Base-by-base conservation (phyloP, 2,329 filamentous ascomycete genomes). In the Venturia oleaginea region DNA sequence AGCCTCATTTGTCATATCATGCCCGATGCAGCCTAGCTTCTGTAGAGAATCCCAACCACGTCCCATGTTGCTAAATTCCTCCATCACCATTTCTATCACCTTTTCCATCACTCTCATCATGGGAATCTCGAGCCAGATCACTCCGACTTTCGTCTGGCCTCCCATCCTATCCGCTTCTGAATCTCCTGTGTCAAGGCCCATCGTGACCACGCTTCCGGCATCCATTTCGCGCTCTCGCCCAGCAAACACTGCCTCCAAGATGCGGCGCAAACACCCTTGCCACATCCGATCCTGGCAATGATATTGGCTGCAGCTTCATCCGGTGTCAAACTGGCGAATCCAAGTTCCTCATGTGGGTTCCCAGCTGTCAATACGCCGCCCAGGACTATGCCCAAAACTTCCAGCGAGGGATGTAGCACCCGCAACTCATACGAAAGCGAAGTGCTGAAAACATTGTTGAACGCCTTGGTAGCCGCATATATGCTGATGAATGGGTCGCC, bases 381-480 rank as follows among this genome's bases (percentile, higher is more conserved):
- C 10, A 61, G 38, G 11, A 64, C 54, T 27, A 64, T 46, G 2
- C 63, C 63, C 17, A 64, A 30, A 15, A 48, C 37, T 34, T 64
- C 55, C 24, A 61, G 5, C 17, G 59, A 32, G 24, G 59, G n/a
- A 27, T 61, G 59, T 5, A 46, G 22, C 37, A 61, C 22, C 24
- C 61, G 48, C 24, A 63, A 24, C 34, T 65, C 64, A 13, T 54
- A 30, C 4, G 59, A 59, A 17, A 65, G 51, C n/a, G 46, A 48
- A 19, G 27, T 48, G n/a, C 59, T 62, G 59, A 65, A 63, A n/a
- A 34, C 30, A 8, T 59, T 43, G 34, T 62, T 62, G 42, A 65
- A 62, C 10, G 64, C 59, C 37, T 65, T 65, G 30, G 59, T 42
- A 19, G 59, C 59, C 40, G 40, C 51, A 32, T 62, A 65, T 4